These are phyloP conservation scores for Coemansia sp. DNA, from an alignment of 192 early-diverging fungal genomes.

Conservation along the genomic window DNA sequence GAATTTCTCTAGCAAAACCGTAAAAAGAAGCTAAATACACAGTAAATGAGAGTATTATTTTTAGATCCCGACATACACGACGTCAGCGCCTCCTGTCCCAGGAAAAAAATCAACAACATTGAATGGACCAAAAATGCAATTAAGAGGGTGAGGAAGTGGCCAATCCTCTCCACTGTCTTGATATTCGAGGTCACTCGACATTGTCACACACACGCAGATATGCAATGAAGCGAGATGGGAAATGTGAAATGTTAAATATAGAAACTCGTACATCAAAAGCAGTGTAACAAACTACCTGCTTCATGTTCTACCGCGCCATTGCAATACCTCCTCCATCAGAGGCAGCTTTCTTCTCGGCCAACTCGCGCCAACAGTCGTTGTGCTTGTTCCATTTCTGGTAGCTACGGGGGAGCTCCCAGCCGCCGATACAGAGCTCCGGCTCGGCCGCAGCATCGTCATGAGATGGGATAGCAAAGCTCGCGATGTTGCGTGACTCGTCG, in stretches of 20 bases:
- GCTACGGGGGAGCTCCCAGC: constrained; percentile 35
- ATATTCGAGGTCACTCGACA: neutral
- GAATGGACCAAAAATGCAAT: too few relatives aligned
- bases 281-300: too few relatives aligned
- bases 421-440: constrained; percentile 22
- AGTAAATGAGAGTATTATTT: neutral
- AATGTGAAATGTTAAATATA: neutral
- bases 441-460: constrained; percentile 21
- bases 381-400: constrained; percentile 30
- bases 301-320: too few relatives aligned
- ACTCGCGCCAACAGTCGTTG: constrained; percentile 36
- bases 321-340: too few relatives aligned
- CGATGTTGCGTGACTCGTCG: constrained; percentile 37
- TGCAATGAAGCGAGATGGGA: neutral
- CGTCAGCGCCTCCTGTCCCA: too few relatives aligned
- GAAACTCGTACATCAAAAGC: neutral
- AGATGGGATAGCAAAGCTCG: constrained; percentile 16
- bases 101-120: too few relatives aligned
- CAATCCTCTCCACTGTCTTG: too few relatives aligned
- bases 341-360: constrained; percentile 23
- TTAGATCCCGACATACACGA: neutral
- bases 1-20: neutral
- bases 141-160: too few relatives aligned
- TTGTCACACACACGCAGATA: neutral
- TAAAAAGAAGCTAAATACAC: neutral